Conservation (phyloP, 768 basidiomycete species). For the Leccinum arenicola region DNA sequence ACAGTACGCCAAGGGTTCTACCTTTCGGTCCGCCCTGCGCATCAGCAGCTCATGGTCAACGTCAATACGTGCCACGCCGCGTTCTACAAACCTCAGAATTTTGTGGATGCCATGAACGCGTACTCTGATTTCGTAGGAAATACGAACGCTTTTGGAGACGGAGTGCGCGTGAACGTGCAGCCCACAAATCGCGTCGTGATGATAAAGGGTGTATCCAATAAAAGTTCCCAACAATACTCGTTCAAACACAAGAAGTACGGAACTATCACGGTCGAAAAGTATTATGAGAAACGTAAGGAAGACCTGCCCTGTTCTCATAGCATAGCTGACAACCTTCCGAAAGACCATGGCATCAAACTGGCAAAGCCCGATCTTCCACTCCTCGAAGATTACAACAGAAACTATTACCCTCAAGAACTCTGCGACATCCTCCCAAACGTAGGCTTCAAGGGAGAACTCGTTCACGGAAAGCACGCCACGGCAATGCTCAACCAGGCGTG, state of each 20-base stretch:
- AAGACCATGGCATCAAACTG: conserved; percentile 41
- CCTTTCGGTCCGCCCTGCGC: conserved; percentile 38
- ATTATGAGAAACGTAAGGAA: conserved; percentile 42
- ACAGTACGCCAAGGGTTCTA: conserved; percentile 53
- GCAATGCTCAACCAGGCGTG: conserved; percentile 48
- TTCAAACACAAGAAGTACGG: conserved; percentile 38
- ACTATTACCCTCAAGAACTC: conserved; percentile 44
- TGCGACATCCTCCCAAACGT: conserved; percentile 44
- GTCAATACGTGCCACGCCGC: conserved; percentile 51
- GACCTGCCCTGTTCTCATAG: neutral
- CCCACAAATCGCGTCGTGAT: conserved; percentile 66
- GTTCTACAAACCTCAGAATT: conserved; percentile 42
- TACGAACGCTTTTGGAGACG: conserved; percentile 52
- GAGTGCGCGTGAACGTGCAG: conserved; percentile 61
- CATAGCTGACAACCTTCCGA: neutral
- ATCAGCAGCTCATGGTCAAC: conserved; percentile 50
- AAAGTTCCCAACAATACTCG: conserved; percentile 36
- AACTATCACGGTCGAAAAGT: conserved; percentile 41
- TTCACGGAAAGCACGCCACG: conserved; percentile 40
- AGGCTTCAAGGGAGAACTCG: conserved; percentile 46
- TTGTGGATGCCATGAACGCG: conserved; percentile 38
- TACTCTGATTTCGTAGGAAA: conserved; percentile 47
- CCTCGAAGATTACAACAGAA: conserved; percentile 37
- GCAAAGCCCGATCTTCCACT: conserved; percentile 37
- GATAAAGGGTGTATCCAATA: conserved; percentile 51